phyloP scores from a whole-genome alignment of 306 rosid genomes.

The Quercus robur region DNA sequence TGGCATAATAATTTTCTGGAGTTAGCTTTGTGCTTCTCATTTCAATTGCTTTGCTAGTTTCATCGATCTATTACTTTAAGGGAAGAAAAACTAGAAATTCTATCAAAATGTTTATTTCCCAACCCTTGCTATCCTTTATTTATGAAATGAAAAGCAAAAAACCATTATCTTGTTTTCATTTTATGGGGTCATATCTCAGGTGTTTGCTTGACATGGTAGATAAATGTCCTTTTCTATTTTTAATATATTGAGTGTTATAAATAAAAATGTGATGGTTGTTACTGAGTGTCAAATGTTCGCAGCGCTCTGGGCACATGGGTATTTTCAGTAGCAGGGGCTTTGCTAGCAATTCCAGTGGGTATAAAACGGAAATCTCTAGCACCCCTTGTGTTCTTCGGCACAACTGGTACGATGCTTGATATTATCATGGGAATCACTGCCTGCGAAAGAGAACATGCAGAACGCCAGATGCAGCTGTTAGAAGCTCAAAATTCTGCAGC shows the following conservation, averaged over 20 bases:
- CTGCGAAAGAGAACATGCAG: slow-evolving; percentile 91
- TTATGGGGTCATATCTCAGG: background rate
- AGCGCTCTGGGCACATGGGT: slow-evolving; percentile 97
- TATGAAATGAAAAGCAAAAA: background rate
- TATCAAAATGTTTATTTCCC: background rate
- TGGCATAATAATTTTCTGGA: background rate
- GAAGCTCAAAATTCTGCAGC: slow-evolving; percentile 60
- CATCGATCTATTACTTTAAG: background rate
- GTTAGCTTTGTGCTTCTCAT: background rate
- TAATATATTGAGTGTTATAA: background rate
- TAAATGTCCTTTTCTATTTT: background rate
- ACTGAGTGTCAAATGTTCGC: slow-evolving; percentile 29
- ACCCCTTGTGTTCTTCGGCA: slow-evolving; percentile 92
- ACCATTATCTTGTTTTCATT: background rate
- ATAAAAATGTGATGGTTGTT: background rate
- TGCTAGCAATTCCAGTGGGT: slow-evolving; percentile 94
- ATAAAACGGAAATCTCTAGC: slow-evolving; percentile 84
- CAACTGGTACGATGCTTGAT: slow-evolving; percentile 95
- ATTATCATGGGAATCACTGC: slow-evolving; percentile 79
- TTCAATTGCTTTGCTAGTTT: background rate
- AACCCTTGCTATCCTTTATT: background rate
- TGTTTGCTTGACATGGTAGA: background rate
- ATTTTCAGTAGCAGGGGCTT: slow-evolving; percentile 89
- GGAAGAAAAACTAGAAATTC: background rate
- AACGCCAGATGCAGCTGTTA: slow-evolving; percentile 75